Evolutionary conservation across 148 eudicot genomes (phyloP).

Genomic region (Vaccinium corymbosum): DNA sequence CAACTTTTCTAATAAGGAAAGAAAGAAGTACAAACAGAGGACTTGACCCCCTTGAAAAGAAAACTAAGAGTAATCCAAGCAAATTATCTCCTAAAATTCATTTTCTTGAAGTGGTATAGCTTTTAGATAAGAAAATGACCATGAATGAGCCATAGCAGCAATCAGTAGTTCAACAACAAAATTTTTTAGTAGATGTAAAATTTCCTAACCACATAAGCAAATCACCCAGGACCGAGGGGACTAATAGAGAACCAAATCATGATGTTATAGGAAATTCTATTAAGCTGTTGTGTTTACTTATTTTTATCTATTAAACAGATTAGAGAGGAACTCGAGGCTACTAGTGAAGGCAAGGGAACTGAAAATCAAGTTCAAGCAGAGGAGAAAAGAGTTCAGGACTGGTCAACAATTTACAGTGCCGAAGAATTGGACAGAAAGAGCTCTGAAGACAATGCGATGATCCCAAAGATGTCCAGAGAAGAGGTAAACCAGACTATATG

Average conservation of each 20-base stretch:
- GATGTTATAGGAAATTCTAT: neutral
- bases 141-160: neutral
- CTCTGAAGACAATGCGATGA: constrained; percentile 3
- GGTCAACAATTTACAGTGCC: neutral
- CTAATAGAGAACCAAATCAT: constrained; percentile 4
- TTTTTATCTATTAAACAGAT: neutral
- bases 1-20: neutral
- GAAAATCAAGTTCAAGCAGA: constrained; percentile 1
- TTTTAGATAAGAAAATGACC: neutral
- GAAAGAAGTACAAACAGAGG: neutral
- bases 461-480: neutral
- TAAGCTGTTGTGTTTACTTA: neutral
- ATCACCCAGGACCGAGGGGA: neutral
- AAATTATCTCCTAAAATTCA: neutral
- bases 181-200: neutral
- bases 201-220: neutral
- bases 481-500: constrained; percentile 8
- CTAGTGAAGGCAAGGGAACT: neutral
- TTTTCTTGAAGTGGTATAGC: neutral
- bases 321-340: neutral
- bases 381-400: neutral
- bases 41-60: neutral
- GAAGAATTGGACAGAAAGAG: neutral
- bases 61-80: neutral
- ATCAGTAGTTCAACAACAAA: neutral